Base-by-base conservation (phyloP, 2,329 filamentous ascomycete genomes). In the Diaporthe vaccinii region DNA sequence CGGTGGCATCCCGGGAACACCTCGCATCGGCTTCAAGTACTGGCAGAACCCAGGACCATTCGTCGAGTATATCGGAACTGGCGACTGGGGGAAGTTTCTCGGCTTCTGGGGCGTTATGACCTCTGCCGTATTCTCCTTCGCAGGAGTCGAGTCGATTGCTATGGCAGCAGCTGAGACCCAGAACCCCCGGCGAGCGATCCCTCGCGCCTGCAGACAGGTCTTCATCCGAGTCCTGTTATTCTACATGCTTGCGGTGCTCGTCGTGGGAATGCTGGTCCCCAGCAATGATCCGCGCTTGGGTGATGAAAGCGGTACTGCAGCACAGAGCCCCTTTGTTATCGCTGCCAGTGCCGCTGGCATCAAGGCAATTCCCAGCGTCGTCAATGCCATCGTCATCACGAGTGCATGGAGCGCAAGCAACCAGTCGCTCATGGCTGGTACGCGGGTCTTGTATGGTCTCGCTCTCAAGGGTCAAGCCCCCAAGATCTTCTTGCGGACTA, bases 361-460 rank as follows among this genome's bases (percentile, higher is more conserved):
- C 74, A 87, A 86, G 6, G 92, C 89, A 9, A 89, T 95, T 6
- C 92, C 93, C 0, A 91, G 91, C 8, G 89, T 96, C 73, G 92
- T 96, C 83, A 96, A 96, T 81, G 93, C 93, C 49, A 87, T 95
- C 36, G 92, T 96, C 78, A 87, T 95, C 78, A 94, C 92, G 0
- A 93, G 92, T 0, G 93, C 92, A 0, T 92, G 91, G 84, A 94
- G 93, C 0, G 88, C 93, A 0, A 91, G 90, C 0, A 95, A 95
- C 78, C 91, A 93, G 78, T 90, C 89, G 79, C 85, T 95, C 46
- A 85, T 87, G 55, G 85, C 89, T 1, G 91, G 90, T 39, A 91
- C 90, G 0, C 87, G 91, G 62, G 89, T 91, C 46, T 84, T 92
- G 6, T 90, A 91, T 77, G 89, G 88, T 5, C 84, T 93, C 72